Evolutionary conservation across 345 rosid species (phyloP), one percentile per base, ranked within the genome.

Genomic region (Clausena lansium): DNA sequence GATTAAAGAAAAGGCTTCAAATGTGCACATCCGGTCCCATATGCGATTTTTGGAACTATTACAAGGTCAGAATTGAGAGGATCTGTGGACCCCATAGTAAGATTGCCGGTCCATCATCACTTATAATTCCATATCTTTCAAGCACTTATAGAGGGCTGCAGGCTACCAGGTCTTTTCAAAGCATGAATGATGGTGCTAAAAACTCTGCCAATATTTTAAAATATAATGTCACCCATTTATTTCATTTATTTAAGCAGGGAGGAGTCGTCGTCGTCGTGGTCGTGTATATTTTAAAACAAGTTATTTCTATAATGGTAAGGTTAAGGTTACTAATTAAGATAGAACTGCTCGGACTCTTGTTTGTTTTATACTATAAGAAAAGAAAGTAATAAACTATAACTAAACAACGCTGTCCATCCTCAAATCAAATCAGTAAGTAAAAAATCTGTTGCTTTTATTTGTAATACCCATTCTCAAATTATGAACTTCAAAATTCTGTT

Each of bases 41-140:
- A 38, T 52, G 50, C 3, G 57, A 1, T 4, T 52, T 52, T 0
- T 45, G 14, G 5, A 74, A 25, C 77, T 28, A 41, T 47, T 45
- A 20, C 22, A 47, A 75, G 70, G 77, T 63, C 77, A 63, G 28
- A 41, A 62, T 20, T 9, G 5, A 75, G 5, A 75, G 32, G 71
- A 63, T 58, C 45, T 32, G 70, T 63, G 77, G 69, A 39, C 70
- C 70, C 70, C 50, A 13, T 27, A 6, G 15, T 20, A 58, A 7
- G 39, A 74, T 74, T 20, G 39, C 76, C 25, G 66, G 35, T 74
- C 77, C 77, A 61, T 27, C 66, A 55, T 22, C 50, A 45, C 50
- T 45, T 39, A 22, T 15, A 22, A 10, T 33, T 13, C 60, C 36
- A 10, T 27, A 20, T 71, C 62, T 72, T 55, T 6, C 63, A 6